A percentile compares a stretch with the other conserved stretches of the same genome.
These are phyloP conservation scores for Cystobasidium slooffiae DNA, from an alignment of 1,284 basidiomycete genomes.

Conservation along the genomic window DNA sequence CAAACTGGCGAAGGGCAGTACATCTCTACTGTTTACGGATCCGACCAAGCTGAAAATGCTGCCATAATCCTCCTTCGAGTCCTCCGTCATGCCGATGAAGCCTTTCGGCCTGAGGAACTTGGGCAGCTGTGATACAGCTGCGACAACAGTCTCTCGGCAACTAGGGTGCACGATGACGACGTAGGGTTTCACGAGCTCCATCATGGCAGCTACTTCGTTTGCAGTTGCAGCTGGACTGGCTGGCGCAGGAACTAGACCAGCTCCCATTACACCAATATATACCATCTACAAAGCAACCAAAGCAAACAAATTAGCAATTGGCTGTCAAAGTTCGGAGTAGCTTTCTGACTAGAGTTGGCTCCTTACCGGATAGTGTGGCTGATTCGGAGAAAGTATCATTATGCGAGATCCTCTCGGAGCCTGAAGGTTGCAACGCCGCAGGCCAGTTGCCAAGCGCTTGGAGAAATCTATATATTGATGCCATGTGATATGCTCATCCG, in stretches of 20 bases:
- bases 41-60: neutral
- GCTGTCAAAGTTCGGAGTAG: neutral
- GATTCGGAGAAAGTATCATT: conserved; percentile 22
- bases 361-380: conserved; percentile 18
- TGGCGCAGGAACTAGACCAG: conserved; percentile 20
- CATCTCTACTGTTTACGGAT: neutral
- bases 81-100: neutral
- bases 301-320: neutral
- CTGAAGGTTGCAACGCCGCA: neutral
- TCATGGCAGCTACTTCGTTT: neutral
- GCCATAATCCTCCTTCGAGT: neutral
- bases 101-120: neutral
- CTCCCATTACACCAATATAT: conserved; percentile 25
- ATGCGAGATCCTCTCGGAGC: conserved; percentile 5
- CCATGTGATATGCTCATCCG: conserved; percentile 11
- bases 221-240: conserved; percentile 28
- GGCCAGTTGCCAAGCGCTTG: conserved; percentile 5
- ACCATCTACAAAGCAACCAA: conserved; percentile 6
- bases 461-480: conserved; percentile 13
- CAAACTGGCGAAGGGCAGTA: neutral
- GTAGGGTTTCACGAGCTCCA: conserved; percentile 11
- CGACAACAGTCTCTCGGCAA: neutral
- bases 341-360: neutral
- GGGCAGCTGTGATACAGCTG: neutral
- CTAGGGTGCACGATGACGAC: conserved; percentile 7